phyloP scores from a whole-genome alignment of 306 rosid genomes.

The Calophaca sinica region DNA sequence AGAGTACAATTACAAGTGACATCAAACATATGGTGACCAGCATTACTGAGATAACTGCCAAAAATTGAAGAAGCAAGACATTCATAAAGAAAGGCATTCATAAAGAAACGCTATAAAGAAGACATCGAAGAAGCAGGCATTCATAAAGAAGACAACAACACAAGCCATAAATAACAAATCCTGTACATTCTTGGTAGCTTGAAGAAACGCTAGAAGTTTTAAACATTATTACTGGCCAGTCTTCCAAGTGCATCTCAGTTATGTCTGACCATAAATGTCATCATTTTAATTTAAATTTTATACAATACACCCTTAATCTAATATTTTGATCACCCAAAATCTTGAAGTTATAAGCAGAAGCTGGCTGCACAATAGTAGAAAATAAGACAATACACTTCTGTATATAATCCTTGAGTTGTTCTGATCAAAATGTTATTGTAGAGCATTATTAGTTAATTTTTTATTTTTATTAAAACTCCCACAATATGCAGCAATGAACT shows the following conservation, averaged over 20 bases:
- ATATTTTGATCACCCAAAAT: not conserved
- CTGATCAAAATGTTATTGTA: not conserved
- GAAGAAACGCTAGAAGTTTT: not conserved
- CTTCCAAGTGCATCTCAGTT: constrained; percentile 14
- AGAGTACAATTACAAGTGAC: too few relatives aligned
- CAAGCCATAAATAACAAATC: not conserved
- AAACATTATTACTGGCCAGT: too few relatives aligned
- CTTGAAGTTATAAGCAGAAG: not conserved
- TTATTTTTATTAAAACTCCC: too few relatives aligned
- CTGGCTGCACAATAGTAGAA: not conserved
- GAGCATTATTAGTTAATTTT: not conserved
- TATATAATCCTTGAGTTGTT: not conserved
- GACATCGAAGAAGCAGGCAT: not conserved
- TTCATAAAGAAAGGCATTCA: too few relatives aligned
- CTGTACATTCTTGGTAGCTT: not conserved
- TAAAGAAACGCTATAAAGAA: not conserved
- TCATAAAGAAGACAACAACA: too few relatives aligned
- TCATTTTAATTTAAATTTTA: not conserved
- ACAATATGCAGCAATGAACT: not conserved
- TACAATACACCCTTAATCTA: constrained; percentile 4
- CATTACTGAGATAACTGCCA: too few relatives aligned
- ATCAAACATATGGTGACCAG: too few relatives aligned
- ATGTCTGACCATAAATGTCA: not conserved
- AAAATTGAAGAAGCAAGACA: not conserved
- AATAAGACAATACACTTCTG: constrained; percentile 3